Conservation (phyloP, 2,329 filamentous ascomycete genomes). For the Nothophoma quercina region DNA sequence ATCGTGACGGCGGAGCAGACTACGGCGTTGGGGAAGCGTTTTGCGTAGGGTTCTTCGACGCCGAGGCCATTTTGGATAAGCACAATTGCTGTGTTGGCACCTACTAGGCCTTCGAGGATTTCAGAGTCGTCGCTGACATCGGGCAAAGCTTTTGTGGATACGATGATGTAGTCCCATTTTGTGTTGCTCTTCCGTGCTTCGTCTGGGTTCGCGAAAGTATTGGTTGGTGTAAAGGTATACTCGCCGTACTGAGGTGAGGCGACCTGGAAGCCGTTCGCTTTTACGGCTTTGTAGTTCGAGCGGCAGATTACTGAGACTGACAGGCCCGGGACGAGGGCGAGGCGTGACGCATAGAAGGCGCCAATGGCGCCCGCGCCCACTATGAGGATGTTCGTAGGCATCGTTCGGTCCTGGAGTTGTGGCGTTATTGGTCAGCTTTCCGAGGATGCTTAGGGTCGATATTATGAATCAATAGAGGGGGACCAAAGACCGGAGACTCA, state of each 20-base stretch:
- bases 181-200: slow-evolving; percentile 59
- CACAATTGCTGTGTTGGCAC: slow-evolving; percentile 64
- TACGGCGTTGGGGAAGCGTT: slow-evolving; percentile 66
- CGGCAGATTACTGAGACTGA: slow-evolving; percentile 75
- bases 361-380: slow-evolving; percentile 76
- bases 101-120: slow-evolving; percentile 67
- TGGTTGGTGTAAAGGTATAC: slow-evolving; percentile 68
- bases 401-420: slow-evolving; percentile 8
- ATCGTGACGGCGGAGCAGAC: slow-evolving; percentile 75
- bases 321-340: slow-evolving; percentile 65
- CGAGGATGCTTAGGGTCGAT: too few relatives aligned
- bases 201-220: slow-evolving; percentile 68
- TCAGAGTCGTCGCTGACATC: slow-evolving; percentile 69
- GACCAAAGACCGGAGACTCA: not conserved
- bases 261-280: slow-evolving; percentile 67
- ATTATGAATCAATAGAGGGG: not conserved
- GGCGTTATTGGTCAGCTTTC: too few relatives aligned
- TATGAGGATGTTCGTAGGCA: slow-evolving; percentile 66
- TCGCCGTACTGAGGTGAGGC: slow-evolving; percentile 72
- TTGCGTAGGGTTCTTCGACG: slow-evolving; percentile 71
- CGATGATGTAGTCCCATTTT: slow-evolving; percentile 71
- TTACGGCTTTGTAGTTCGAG: slow-evolving; percentile 74
- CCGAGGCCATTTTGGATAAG: slow-evolving; percentile 76
- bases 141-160: slow-evolving; percentile 75
- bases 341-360: slow-evolving; percentile 74